A percentile compares a stretch with the other conserved stretches of the same genome.
Conservation (phyloP, 2,329 filamentous ascomycete genomes). For the Amesomyces nigricolor region DNA sequence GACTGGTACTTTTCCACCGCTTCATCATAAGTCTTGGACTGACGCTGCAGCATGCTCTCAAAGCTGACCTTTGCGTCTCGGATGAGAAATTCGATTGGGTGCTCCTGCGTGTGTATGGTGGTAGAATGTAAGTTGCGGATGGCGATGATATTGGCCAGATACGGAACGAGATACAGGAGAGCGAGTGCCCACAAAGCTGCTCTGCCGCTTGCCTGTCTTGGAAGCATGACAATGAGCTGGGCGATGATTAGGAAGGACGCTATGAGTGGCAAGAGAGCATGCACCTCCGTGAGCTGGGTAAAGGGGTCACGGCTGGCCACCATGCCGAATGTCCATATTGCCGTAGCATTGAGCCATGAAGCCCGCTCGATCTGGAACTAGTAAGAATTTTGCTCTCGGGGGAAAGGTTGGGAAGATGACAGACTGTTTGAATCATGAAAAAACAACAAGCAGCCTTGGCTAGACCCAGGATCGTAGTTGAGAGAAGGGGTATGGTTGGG, state of each 20-base stretch:
- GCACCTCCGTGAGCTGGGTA: constrained; percentile 26
- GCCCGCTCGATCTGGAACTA: constrained; percentile 28
- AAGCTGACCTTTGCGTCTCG: constrained; percentile 30
- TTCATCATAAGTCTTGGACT: constrained; percentile 35
- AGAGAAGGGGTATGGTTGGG: constrained; percentile 14
- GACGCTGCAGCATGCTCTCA: constrained; percentile 29
- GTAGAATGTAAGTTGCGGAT: constrained; percentile 23
- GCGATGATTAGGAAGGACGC: constrained; percentile 30
- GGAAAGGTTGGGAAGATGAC: constrained; percentile 1
- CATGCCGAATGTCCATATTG: constrained; percentile 32
- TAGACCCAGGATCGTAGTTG: constrained; percentile 25
- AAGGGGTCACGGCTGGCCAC: constrained; percentile 29
- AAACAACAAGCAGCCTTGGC: constrained; percentile 34
- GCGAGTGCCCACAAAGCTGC: constrained; percentile 30
- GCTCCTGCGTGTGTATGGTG: constrained; percentile 14
- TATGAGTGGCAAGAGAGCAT: constrained; percentile 27
- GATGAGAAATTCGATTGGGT: constrained; percentile 35
- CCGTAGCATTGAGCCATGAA: constrained; percentile 31
- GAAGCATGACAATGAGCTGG: constrained; percentile 31
- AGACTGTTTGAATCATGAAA: constrained; percentile 31
- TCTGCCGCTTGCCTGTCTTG: constrained; percentile 29
- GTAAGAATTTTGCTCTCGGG: background rate
- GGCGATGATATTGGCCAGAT: constrained; percentile 27
- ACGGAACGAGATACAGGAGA: constrained; percentile 31
- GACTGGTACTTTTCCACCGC: constrained; percentile 39